A percentile compares a stretch with the other conserved stretches of the same genome.
Evolutionary conservation across 2,329 filamentous ascomycete species (phyloP).

Genomic region (Ophidiomyces ophidiicola): DNA sequence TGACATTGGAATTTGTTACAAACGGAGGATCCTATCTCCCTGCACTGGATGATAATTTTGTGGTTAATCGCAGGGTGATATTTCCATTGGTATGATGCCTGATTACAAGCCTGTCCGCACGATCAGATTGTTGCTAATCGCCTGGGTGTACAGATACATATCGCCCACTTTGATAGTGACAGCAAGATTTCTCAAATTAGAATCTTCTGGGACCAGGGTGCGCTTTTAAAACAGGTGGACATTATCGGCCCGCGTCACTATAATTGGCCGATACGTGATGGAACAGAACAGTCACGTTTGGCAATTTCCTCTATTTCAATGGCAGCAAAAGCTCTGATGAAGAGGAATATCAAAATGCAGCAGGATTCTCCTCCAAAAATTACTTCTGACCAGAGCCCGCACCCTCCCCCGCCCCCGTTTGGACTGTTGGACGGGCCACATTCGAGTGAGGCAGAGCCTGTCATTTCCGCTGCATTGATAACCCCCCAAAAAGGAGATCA

Average conservation of each 20-base stretch:
- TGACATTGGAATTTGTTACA: conserved; percentile 65
- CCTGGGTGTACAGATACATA: conserved; percentile 52
- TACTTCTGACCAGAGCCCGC: too few relatives aligned
- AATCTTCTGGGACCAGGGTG: conserved; percentile 88
- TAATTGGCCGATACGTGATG: conserved; percentile 91
- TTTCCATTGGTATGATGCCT: conserved; percentile 59
- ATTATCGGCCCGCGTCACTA: conserved; percentile 80
- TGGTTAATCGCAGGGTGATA: conserved; percentile 66
- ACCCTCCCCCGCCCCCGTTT: too few relatives aligned
- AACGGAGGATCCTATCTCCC: conserved; percentile 81
- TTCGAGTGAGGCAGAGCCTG: too few relatives aligned
- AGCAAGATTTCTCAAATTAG: conserved; percentile 78
- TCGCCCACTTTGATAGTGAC: conserved; percentile 67
- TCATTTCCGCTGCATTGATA: too few relatives aligned
- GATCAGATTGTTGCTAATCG: neutral
- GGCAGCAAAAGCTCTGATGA: neutral
- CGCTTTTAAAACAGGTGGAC: conserved; percentile 82
- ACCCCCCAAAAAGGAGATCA: too few relatives aligned
- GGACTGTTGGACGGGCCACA: too few relatives aligned
- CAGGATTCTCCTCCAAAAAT: neutral
- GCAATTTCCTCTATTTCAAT: conserved; percentile 44
- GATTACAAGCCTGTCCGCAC: neutral
- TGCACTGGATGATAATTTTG: conserved; percentile 83
- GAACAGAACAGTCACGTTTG: conserved; percentile 67
- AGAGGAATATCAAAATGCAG: conserved; percentile 13